phyloP scores from a whole-genome alignment of 371 early-diverging fungal species.

The Thermomucor indicae-seudaticae region DNA sequence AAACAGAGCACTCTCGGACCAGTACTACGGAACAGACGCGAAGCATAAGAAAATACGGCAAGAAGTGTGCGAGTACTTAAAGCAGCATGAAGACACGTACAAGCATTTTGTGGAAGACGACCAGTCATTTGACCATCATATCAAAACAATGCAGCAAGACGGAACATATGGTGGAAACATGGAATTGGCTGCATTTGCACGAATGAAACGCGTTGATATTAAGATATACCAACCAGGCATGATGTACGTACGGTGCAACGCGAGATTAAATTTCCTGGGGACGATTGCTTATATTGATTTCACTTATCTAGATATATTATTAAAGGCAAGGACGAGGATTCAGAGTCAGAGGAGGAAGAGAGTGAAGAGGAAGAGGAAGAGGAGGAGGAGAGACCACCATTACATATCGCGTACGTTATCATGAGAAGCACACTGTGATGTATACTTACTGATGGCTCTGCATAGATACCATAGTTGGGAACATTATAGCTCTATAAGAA shows the following conservation, averaged over 20 bases:
- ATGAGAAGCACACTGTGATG: not conserved
- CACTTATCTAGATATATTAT: conserved; percentile 54
- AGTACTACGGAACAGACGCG: conserved; percentile 56
- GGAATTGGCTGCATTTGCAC: conserved; percentile 82
- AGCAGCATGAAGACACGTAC: conserved; percentile 60
- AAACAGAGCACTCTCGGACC: conserved; percentile 68
- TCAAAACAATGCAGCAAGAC: conserved; percentile 63
- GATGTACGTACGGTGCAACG: conserved; percentile 41
- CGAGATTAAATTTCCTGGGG: not conserved
- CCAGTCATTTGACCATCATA: conserved; percentile 60
- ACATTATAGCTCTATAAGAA: conserved; percentile 79
- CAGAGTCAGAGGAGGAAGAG: no score
- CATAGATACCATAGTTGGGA: conserved; percentile 78
- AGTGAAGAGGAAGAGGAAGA: not conserved
- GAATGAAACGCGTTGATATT: conserved; percentile 60
- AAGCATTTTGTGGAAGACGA: conserved; percentile 70
- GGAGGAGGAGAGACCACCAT: conserved; percentile 25
- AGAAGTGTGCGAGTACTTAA: conserved; percentile 64
- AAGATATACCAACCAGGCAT: conserved; percentile 78
- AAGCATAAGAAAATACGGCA: conserved; percentile 57
- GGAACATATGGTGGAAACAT: conserved; percentile 83
- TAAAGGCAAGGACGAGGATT: conserved; percentile 41
- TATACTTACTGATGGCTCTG: not conserved
- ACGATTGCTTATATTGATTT: not conserved
- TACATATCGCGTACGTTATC: conserved; percentile 71